A percentile compares a stretch with the other conserved stretches of the same genome.
Conservation (phyloP, 805 yeast genomes). For the Pichia paraexigua region DNA sequence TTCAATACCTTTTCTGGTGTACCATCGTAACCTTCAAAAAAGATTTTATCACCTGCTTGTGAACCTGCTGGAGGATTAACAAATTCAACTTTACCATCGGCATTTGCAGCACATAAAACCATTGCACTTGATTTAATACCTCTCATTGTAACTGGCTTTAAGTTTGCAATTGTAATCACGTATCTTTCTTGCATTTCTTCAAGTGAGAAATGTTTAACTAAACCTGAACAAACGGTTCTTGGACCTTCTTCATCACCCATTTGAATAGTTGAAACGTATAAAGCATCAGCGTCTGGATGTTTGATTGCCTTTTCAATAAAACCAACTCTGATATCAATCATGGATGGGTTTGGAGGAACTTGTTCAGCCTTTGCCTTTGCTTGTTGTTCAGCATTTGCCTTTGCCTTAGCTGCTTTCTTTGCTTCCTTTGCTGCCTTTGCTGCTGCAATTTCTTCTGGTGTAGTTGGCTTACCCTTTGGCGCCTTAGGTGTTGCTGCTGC, state of each 20-base stretch:
- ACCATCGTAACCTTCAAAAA: constrained; percentile 86
- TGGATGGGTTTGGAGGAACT: constrained; percentile 69
- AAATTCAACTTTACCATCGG: constrained; percentile 73
- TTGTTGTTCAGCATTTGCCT: constrained; percentile 47
- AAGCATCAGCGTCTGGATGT: constrained; percentile 96
- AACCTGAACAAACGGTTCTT: constrained; percentile 96
- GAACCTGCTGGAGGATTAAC: constrained; percentile 92
- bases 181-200: constrained; percentile 95
- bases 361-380: constrained; percentile 49
- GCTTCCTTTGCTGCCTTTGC: constrained; percentile 33
- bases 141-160: constrained; percentile 97
- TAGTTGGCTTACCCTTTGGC: constrained; percentile 20
- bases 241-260: constrained; percentile 97
- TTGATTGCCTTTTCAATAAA: constrained; percentile 92
- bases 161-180: constrained; percentile 87
- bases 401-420: constrained; percentile 39
- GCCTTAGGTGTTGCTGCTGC: constrained; percentile 10
- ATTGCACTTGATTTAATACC: constrained; percentile 92
- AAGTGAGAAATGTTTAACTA: constrained; percentile 79
- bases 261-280: constrained; percentile 93
- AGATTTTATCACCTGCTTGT: constrained; percentile 91
- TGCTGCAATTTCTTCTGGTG: constrained; percentile 26
- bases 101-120: constrained; percentile 86
- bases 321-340: constrained; percentile 92
- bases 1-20: constrained; percentile 87